A percentile compares a stretch with the other conserved stretches of the same genome.
Conservation (phyloP, 2,329 filamentous ascomycete genomes). For the Hyphodiscus sp. region DNA sequence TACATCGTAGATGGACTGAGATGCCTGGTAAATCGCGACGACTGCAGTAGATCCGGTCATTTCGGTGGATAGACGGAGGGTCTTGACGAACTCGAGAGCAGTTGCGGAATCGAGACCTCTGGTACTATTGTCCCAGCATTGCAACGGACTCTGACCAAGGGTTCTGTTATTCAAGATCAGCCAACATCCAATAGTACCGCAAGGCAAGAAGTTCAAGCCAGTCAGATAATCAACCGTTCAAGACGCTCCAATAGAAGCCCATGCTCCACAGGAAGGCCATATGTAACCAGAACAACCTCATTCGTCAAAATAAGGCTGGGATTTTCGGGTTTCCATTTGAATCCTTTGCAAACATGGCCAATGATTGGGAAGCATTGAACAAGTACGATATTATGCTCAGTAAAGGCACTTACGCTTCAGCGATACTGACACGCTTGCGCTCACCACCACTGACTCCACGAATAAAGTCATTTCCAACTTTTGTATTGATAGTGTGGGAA, state of each 20-base stretch:
- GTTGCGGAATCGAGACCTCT: slow-evolving; percentile 68
- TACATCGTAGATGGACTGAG: slow-evolving; percentile 52
- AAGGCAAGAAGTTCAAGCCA: not conserved
- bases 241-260: not conserved
- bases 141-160: slow-evolving; percentile 49
- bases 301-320: not conserved
- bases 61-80: slow-evolving; percentile 58
- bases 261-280: not conserved
- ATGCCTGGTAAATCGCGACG: slow-evolving; percentile 68
- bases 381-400: not conserved
- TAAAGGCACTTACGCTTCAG: slow-evolving; percentile 51
- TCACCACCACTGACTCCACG: slow-evolving; percentile 67
- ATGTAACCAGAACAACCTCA: not conserved
- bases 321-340: not conserved
- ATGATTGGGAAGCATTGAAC: not conserved
- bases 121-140: slow-evolving; percentile 75
- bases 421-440: slow-evolving; percentile 74
- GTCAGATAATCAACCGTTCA: not conserved
- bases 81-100: slow-evolving; percentile 66
- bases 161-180: slow-evolving; percentile 36
- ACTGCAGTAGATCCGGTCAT: slow-evolving; percentile 54
- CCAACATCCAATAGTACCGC: slow-evolving; percentile 41
- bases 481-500: slow-evolving; percentile 64
- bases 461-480: slow-evolving; percentile 68
- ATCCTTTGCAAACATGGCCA: not conserved